A percentile compares a stretch with the other conserved stretches of the same genome.
These are phyloP conservation scores for Aspergillus hortae DNA, from an alignment of 2,329 filamentous ascomycete species.

Conservation along the genomic window DNA sequence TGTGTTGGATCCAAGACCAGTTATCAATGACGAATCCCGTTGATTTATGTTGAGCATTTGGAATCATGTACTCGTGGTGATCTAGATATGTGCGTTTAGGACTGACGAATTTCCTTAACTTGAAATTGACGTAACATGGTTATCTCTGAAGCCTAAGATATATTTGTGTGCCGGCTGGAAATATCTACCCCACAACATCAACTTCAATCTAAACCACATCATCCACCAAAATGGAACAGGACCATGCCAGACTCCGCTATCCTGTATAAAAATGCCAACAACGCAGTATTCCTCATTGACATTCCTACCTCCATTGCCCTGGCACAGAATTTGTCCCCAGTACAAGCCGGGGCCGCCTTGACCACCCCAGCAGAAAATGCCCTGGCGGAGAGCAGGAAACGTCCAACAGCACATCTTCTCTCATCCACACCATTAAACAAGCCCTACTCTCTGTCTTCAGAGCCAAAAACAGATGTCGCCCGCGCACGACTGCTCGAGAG, in stretches of 20 bases:
- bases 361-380: neutral
- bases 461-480: slow-evolving; percentile 49
- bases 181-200: neutral
- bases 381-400: neutral
- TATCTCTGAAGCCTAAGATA: neutral
- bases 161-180: too few species aligned
- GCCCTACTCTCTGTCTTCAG: slow-evolving; percentile 48
- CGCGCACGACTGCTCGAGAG: slow-evolving; percentile 37
- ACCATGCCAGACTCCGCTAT: slow-evolving; percentile 32
- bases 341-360: slow-evolving; percentile 2
- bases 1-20: slow-evolving; percentile 17
- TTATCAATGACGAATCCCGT: neutral
- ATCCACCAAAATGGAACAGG: neutral
- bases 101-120: slow-evolving; percentile 9
- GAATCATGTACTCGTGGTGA: neutral
- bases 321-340: slow-evolving; percentile 43
- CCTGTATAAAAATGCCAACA: slow-evolving; percentile 48
- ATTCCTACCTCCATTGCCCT: slow-evolving; percentile 55
- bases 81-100: slow-evolving; percentile 2
- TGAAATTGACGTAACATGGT: neutral
- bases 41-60: slow-evolving; percentile 2
- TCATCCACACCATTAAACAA: slow-evolving; percentile 44
- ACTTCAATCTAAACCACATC: neutral
- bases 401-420: slow-evolving; percentile 28
- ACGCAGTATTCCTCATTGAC: slow-evolving; percentile 52